Evolutionary conservation across 768 basidiomycete genomes (phyloP), one percentile per base, ranked within the genome.

Genomic region (Lentinula lateritia): DNA sequence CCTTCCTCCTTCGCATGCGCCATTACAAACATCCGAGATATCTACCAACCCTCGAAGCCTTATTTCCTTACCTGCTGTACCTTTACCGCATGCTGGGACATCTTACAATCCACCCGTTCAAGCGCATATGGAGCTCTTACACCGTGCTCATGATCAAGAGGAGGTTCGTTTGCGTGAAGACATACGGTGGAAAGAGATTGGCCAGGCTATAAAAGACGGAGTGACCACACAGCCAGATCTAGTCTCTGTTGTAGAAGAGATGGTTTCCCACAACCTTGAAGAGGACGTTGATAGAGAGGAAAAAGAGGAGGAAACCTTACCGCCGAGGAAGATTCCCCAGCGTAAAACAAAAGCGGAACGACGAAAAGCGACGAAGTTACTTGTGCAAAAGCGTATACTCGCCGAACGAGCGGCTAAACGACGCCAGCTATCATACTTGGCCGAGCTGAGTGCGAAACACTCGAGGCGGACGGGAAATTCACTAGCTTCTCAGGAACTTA

Each of bases 101-200:
- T 95, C 93, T 16, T 98, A 98, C 70, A 97, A 97, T 70, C 95
- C 95, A 0, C 85, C 86, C 0, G 84, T 82, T 0, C 78, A 83
- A 3, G 85, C 88, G 0, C 91, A 96, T 66, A 81, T 84, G 54
- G 84, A 85, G 53, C 82, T 96, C 5, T 70, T 98, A 20, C 74
- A 81, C 12, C 73, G 82, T 55, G 95, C 93, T 0, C 80, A 85
- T 56, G 80, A 84, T 62, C 71, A 80, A 13, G 95, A 95, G 72
- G 80, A 81, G 66, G 80, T 79, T 52, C 80, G 81, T 46, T 69
- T 85, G 43, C 75, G 75, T 28, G 80, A 86, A 61, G 81, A 78
- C 1, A 83, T 80, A 57, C 82, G 81, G 68, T 72, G 84, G 13
- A 78, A 78, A 1, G 80, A 77, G 43, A 71, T 81, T 41, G 86